Evolutionary conservation across 257 asterid species (phyloP), one percentile per base, ranked within the genome.

Genomic region (Scutellaria baicalensis): DNA sequence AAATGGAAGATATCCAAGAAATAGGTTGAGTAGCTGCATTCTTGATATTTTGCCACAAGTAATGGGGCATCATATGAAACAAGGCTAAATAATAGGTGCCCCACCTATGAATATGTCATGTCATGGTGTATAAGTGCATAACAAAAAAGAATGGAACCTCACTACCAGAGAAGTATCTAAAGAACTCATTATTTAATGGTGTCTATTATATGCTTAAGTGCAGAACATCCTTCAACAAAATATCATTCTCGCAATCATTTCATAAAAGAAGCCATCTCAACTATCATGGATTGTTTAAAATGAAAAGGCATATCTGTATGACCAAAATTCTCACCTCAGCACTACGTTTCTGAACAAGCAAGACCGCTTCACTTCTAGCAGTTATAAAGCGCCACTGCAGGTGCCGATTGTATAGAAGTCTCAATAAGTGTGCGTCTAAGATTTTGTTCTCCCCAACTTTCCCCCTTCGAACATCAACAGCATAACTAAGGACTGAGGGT

Each of bases 311-410:
- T 1, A 23, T 44, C 14, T 11, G n/a, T 23, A 65, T 5, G 60
- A 69, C 20, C 9, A 27, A 56, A 17, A 16, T 58, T 67, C 84
- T 77, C 73, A 94, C 99, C 95, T 94, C 91, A 40, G 88, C 92
- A 75, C 80, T 82, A 68, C 70, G 89, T 83, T 82, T 84, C 88
- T 91, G 99, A 75, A 81, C 88, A 57, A 73, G 72, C 76, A 86
- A 78, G 71, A 85, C 80, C 43, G 84, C 93, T 79, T 91, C 96
- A 50, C 83, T 86, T 76, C 87, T 84, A 69, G 99, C 96, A 72
- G 87, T 89, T 56, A 81, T 93, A 75, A 91, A 89, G 72, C 97
- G 88, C 96, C 96, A 91, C 72, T 94, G 99, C 78, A 94, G 81
- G 78, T 89, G 86, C 57, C 95, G 91, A 77, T 94, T 91, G 77